phyloP scores from a whole-genome alignment of 148 eudicot genomes.

The Pouteria glomerata region DNA sequence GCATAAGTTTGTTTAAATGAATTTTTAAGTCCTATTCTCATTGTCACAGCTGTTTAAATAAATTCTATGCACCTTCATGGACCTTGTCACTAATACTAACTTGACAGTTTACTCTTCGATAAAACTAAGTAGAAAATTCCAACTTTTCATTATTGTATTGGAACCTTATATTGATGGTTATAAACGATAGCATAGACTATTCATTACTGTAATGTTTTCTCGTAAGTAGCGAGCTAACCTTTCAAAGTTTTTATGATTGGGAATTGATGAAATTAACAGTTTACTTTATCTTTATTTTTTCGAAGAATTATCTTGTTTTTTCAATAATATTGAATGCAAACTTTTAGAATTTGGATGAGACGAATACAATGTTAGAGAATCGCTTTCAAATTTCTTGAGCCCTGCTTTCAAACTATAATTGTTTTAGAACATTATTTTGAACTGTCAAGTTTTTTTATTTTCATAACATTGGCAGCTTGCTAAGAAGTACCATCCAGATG shows the following conservation, averaged over 20 bases:
- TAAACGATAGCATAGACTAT: not conserved
- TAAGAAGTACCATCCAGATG: slow-evolving; percentile 95
- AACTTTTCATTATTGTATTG: not conserved
- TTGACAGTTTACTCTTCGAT: not conserved
- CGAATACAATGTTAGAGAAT: not conserved
- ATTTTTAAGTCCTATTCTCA: too few species aligned
- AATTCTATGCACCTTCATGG: too few species aligned
- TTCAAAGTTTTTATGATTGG: not conserved
- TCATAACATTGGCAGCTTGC: slow-evolving; percentile 53
- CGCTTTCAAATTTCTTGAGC: not conserved
- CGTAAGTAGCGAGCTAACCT: not conserved
- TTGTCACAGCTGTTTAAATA: too few species aligned
- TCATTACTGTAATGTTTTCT: not conserved
- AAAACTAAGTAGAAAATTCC: not conserved
- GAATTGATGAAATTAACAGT: not conserved
- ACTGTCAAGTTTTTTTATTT: not conserved
- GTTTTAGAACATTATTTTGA: not conserved
- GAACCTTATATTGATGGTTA: not conserved
- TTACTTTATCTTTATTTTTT: not conserved
- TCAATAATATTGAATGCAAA: not conserved
- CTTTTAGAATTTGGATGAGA: not conserved
- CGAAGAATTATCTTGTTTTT: not conserved
- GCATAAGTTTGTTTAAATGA: too few species aligned
- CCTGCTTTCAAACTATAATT: not conserved
- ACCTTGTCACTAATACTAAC: too few species aligned